phyloP scores from a whole-genome alignment of 768 basidiomycete genomes.

The Ramaria sp. region DNA sequence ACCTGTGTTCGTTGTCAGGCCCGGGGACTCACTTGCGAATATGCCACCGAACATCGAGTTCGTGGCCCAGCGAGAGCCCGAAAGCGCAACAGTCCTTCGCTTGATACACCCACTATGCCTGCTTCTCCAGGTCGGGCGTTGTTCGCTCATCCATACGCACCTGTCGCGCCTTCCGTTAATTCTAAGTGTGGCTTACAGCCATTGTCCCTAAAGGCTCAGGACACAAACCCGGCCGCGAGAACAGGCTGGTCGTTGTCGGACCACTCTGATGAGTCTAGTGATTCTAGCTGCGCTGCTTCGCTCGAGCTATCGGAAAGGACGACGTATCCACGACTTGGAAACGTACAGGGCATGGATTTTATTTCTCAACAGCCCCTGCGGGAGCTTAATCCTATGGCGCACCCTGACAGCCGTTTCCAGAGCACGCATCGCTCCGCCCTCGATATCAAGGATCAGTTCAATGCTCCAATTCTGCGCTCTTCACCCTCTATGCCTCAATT shows the following conservation, averaged over 20 bases:
- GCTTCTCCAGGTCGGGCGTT: background rate
- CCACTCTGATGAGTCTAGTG: background rate
- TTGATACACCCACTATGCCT: background rate
- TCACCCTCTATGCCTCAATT: background rate
- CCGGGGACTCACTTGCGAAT: slow-evolving; percentile 42
- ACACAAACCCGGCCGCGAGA: background rate
- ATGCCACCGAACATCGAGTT: slow-evolving; percentile 20
- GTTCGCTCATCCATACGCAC: background rate
- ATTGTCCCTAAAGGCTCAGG: background rate
- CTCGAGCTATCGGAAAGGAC: background rate
- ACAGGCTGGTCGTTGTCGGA: background rate
- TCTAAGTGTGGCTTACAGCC: background rate
- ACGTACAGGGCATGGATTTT: background rate
- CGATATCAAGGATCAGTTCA: background rate
- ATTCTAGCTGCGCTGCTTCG: background rate
- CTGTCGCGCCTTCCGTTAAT: background rate
- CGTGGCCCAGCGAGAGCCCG: slow-evolving; percentile 1
- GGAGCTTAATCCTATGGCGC: background rate
- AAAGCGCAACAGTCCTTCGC: background rate
- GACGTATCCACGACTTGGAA: background rate
- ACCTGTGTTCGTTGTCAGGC: slow-evolving; percentile 39
- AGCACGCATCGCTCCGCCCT: background rate
- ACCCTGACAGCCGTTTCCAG: background rate
- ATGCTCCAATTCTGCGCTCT: background rate
- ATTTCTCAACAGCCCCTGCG: background rate